phyloP scores from a whole-genome alignment of 176 grass and related monocot species.

The Luzula sylvatica region DNA sequence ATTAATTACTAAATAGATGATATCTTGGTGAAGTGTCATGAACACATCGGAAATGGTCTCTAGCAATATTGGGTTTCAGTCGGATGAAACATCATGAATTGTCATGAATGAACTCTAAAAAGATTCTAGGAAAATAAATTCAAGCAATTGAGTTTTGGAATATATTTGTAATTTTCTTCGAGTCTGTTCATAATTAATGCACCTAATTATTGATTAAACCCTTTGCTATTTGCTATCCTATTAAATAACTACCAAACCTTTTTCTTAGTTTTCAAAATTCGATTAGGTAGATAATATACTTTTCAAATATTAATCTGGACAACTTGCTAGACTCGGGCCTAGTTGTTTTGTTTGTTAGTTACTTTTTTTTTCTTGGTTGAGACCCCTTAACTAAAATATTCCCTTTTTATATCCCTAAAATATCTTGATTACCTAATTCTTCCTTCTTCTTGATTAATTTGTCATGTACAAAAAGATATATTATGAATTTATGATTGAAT shows the following conservation, averaged over 20 bases:
- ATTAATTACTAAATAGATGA: too few relatives aligned
- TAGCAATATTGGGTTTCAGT: neutral
- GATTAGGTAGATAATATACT: neutral
- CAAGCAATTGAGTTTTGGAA: too few relatives aligned
- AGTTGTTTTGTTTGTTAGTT: constrained; percentile 2
- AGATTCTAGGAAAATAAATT: too few relatives aligned
- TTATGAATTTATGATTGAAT: too few relatives aligned
- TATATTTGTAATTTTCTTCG: constrained; percentile 3
- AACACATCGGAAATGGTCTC: neutral
- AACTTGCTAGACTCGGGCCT: neutral
- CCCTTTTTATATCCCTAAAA: too few relatives aligned
- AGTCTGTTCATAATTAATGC: constrained; percentile 13
- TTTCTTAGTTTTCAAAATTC: constrained; percentile 1
- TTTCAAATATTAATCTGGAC: constrained; percentile 13
- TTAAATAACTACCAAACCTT: constrained; percentile 12
- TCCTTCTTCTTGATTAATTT: too few relatives aligned
- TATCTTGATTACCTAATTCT: too few relatives aligned
- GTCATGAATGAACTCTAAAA: too few relatives aligned
- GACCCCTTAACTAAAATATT: neutral
- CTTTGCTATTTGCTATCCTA: neutral
- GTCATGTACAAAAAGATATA: too few relatives aligned
- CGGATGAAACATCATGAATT: neutral
- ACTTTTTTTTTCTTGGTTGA: neutral
- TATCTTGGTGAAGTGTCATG: too few relatives aligned
- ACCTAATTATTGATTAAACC: too few relatives aligned